These are phyloP conservation scores for Cyclotella choctawhatcheeana DNA, from an alignment of 108 stramenopile genomes.

Conservation along the genomic window DNA sequence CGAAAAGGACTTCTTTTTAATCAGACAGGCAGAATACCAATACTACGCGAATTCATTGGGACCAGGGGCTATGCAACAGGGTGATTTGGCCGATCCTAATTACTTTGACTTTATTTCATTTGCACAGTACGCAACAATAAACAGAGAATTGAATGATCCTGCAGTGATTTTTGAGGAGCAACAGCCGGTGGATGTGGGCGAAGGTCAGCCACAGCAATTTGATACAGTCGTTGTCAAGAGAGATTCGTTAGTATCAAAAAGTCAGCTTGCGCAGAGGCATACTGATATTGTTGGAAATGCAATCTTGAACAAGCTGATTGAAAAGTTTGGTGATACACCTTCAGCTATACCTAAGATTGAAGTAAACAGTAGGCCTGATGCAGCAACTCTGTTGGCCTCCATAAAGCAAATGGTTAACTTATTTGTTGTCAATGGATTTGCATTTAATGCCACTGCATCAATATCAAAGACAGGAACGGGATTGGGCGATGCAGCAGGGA, in stretches of 20 bases:
- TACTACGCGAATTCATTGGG: slow-evolving; percentile 65
- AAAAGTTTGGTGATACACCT: slow-evolving; percentile 65
- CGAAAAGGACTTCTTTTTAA: slow-evolving; percentile 83
- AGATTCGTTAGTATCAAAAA: slow-evolving; percentile 63
- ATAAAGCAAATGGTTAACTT: slow-evolving; percentile 71
- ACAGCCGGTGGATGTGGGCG: slow-evolving; percentile 63
- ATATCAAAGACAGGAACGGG: slow-evolving; percentile 24
- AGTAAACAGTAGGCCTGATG: slow-evolving; percentile 55
- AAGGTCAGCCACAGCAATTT: slow-evolving; percentile 64
- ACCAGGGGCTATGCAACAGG: slow-evolving; percentile 72
- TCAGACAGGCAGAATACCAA: slow-evolving; percentile 78
- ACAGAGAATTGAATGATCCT: slow-evolving; percentile 70
- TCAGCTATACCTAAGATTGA: slow-evolving; percentile 60
- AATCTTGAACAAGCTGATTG: slow-evolving; percentile 68
- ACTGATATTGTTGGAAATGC: slow-evolving; percentile 60
- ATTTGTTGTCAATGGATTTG: slow-evolving; percentile 80
- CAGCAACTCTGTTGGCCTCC: slow-evolving; percentile 41
- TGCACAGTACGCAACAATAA: slow-evolving; percentile 84
- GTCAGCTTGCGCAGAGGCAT: slow-evolving; percentile 49
- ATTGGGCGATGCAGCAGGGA: slow-evolving; percentile 25
- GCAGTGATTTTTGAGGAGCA: slow-evolving; percentile 76
- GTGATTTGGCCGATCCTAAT: slow-evolving; percentile 82
- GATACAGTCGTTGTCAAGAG: slow-evolving; percentile 65
- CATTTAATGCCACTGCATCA: slow-evolving; percentile 63
- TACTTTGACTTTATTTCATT: slow-evolving; percentile 93